Percentiles rank a stretch among this genome's conserved stretches.
phyloP scores from a whole-genome alignment of 441 rosid species.

The Adansonia rubrostipa region DNA sequence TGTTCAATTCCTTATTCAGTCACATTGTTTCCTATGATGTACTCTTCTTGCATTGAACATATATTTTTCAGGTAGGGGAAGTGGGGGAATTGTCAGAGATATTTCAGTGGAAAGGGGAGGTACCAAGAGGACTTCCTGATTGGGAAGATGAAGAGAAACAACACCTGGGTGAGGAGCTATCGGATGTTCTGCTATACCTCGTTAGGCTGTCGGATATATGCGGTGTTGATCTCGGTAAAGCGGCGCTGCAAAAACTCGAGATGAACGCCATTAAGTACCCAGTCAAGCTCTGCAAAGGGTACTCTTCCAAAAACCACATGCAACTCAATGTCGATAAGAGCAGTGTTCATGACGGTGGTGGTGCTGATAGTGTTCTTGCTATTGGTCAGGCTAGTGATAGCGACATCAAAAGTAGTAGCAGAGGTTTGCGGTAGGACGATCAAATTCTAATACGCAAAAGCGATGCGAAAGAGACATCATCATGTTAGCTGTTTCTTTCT shows the following conservation, averaged over 20 bases:
- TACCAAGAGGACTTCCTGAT: slow-evolving; percentile 73
- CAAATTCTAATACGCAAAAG: no score
- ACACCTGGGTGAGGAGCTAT: slow-evolving; percentile 88
- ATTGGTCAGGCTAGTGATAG: not conserved
- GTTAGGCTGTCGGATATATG: slow-evolving; percentile 85
- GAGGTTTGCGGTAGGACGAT: not conserved
- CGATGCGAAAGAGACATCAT: no score
- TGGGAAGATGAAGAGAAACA: slow-evolving; percentile 84
- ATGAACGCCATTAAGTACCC: slow-evolving; percentile 90
- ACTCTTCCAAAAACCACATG: slow-evolving; percentile 24
- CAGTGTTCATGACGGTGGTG: not conserved
- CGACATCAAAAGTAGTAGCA: slow-evolving; percentile 8
- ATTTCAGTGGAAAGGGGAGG: slow-evolving; percentile 98
- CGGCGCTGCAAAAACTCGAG: slow-evolving; percentile 71
- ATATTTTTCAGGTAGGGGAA: slow-evolving; percentile 70
- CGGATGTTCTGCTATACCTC: slow-evolving; percentile 84
- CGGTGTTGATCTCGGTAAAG: slow-evolving; percentile 79
- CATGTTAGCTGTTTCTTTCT: not conserved
- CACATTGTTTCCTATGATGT: not conserved
- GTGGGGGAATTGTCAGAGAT: slow-evolving; percentile 92
- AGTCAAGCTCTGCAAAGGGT: slow-evolving; percentile 18
- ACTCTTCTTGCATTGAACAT: not conserved
- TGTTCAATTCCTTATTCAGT: not conserved
- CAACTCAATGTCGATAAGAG: slow-evolving; percentile 8
- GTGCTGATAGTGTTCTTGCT: not conserved